These are phyloP conservation scores for Penicillium roqueforti DNA, from an alignment of 495 filamentous ascomycete genomes.

Conservation along the genomic window DNA sequence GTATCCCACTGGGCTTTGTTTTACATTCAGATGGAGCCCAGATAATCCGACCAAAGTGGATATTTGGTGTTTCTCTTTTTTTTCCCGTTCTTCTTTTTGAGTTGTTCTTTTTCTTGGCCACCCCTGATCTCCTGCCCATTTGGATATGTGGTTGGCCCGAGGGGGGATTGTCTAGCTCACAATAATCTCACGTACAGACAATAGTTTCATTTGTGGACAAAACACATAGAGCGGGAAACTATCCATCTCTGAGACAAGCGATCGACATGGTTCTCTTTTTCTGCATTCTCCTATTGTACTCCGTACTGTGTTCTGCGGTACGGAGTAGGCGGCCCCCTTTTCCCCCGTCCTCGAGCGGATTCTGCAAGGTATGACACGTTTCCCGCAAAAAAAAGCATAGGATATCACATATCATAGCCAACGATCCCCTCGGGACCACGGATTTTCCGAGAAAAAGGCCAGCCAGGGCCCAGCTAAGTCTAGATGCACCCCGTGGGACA, in stretches of 20 bases:
- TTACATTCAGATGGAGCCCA: conserved; percentile 1
- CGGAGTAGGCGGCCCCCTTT: background rate
- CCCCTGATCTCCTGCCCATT: background rate
- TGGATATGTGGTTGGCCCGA: background rate
- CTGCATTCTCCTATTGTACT: background rate
- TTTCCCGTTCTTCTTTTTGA: background rate
- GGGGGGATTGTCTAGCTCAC: background rate
- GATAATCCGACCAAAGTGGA: background rate
- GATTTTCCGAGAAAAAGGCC: conserved; percentile 3
- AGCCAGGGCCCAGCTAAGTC: conserved; percentile 1
- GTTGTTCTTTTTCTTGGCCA: background rate
- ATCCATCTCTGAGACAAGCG: conserved; percentile 6
- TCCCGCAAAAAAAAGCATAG: background rate
- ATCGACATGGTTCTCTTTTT: background rate
- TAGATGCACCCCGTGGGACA: background rate
- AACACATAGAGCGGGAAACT: background rate
- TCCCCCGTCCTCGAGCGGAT: background rate
- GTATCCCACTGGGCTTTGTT: conserved; percentile 2
- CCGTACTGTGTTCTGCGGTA: too few species aligned
- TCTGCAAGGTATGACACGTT: background rate
- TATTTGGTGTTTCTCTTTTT: background rate
- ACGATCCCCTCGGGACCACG: background rate
- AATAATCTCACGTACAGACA: background rate
- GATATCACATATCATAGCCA: background rate
- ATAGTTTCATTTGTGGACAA: conserved; percentile 12